Evolutionary conservation across 2,329 filamentous ascomycete genomes (phyloP).

Genomic region (Botryotinia globosa): DNA sequence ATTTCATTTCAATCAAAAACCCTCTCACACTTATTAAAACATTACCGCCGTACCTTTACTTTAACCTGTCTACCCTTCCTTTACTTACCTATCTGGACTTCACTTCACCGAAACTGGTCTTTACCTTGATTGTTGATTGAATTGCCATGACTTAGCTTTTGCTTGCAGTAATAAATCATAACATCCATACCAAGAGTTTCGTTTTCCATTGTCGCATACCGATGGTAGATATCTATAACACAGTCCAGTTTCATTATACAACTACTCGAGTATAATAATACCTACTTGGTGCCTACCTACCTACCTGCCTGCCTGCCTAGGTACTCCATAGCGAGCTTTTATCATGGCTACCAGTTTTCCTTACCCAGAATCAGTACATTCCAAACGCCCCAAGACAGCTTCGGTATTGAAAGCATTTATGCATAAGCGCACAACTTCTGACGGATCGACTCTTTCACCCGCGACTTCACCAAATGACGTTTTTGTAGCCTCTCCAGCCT

Average conservation of each 20-base stretch:
- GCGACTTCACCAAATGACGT: slow-evolving; percentile 26
- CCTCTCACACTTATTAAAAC: background rate
- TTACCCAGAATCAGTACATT: slow-evolving; percentile 30
- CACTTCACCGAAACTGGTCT: background rate
- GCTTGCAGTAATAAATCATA: slow-evolving; percentile 3
- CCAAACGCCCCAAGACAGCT: slow-evolving; percentile 37
- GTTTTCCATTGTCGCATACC: background rate
- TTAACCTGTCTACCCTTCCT: background rate
- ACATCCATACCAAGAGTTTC: background rate
- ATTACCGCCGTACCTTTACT: background rate
- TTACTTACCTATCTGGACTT: background rate
- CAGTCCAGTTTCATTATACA: background rate
- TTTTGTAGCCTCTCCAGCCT: slow-evolving; percentile 29
- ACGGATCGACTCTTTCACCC: slow-evolving; percentile 30
- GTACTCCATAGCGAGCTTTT: background rate
- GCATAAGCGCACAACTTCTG: slow-evolving; percentile 37
- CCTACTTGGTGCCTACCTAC: background rate
- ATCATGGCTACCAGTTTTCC: slow-evolving; percentile 36
- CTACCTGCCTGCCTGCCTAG: too few relatives aligned
- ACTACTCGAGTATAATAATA: background rate
- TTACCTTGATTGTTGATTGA: background rate
- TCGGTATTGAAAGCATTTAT: slow-evolving; percentile 39
- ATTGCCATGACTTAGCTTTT: slow-evolving; percentile 10
- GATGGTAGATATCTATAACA: background rate
- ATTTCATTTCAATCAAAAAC: background rate